Percentiles rank a stretch among this genome's conserved stretches.
Conservation (phyloP, 441 rosid genomes). For the Capsella rubella region DNA sequence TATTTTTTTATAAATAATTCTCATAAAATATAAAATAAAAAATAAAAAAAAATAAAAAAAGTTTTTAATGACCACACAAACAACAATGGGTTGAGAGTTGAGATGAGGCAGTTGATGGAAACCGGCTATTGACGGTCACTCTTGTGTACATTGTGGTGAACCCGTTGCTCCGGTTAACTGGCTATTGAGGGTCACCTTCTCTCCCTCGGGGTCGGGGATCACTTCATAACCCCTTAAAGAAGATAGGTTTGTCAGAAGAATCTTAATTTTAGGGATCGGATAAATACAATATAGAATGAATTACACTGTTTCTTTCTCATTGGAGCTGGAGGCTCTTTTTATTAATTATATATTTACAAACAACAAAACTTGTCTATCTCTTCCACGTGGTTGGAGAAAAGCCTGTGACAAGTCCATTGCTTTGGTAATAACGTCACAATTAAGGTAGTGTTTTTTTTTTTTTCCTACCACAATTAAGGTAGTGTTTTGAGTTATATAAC, state of each 20-base stretch:
- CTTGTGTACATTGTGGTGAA: no score
- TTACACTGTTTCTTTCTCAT: constrained; percentile 10
- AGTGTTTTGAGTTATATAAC: neutral
- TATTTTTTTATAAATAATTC: neutral
- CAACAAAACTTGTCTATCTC: constrained; percentile 18
- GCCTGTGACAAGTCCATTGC: constrained; percentile 26
- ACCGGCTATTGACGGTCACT: constrained; percentile 43
- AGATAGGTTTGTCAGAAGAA: constrained; percentile 49
- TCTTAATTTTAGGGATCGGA: constrained; percentile 43
- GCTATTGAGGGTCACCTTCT: constrained; percentile 39
- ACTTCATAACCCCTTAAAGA: constrained; percentile 43
- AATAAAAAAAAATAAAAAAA: constrained; percentile 1
- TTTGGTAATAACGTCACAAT: constrained; percentile 41
- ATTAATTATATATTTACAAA: neutral
- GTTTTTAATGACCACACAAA: constrained; percentile 39
- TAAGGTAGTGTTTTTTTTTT: no score
- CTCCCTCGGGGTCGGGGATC: constrained; percentile 14
- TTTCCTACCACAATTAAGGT: no score
- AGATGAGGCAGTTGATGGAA: constrained; percentile 45
- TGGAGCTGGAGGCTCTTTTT: constrained; percentile 24
- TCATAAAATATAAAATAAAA: neutral
- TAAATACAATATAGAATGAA: constrained; percentile 25
- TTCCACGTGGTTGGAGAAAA: constrained; percentile 34
- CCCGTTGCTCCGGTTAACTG: constrained; percentile 20
- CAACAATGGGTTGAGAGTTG: constrained; percentile 49